phyloP scores from a whole-genome alignment of 352 stramenopile species.

The Phytophthora quininea region DNA sequence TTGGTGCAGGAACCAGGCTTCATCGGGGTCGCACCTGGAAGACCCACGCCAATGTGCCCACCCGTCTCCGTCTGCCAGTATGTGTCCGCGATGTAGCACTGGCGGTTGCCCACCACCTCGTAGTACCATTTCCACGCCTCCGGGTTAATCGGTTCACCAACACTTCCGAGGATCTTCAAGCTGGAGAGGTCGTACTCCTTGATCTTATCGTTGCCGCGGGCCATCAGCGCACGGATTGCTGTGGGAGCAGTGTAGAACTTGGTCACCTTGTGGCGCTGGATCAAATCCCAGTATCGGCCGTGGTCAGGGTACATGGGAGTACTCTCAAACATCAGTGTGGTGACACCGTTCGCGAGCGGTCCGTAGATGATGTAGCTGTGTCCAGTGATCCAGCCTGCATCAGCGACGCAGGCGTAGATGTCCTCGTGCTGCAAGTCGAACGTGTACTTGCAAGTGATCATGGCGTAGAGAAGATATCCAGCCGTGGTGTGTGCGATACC shows the following conservation, averaged over 20 bases:
- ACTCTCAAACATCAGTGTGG: conserved; percentile 98
- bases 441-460: conserved; percentile 92
- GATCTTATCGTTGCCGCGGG: conserved; percentile 92
- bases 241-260: conserved; percentile 95
- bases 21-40: conserved; percentile 90
- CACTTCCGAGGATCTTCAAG: conserved; percentile 95
- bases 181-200: conserved; percentile 74
- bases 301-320: conserved; percentile 97
- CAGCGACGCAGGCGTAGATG: conserved; percentile 95
- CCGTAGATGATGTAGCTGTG: conserved; percentile 98
- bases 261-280: conserved; percentile 97
- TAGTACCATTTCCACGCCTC: conserved; percentile 98
- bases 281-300: conserved; percentile 97
- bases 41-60: conserved; percentile 94
- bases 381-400: conserved; percentile 97
- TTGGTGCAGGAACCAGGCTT: conserved; percentile 95
- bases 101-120: conserved; percentile 87
- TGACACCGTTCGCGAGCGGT: conserved; percentile 95
- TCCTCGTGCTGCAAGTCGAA: conserved; percentile 95
- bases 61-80: conserved; percentile 99
- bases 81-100: conserved; percentile 96
- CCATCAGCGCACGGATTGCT: conserved; percentile 98
- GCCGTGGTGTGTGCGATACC: conserved; percentile 96
- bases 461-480: conserved; percentile 95
- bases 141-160: conserved; percentile 99